These are phyloP conservation scores for Coniochaeta hoffmannii DNA, from an alignment of 2,329 filamentous ascomycete species.

Conservation along the genomic window DNA sequence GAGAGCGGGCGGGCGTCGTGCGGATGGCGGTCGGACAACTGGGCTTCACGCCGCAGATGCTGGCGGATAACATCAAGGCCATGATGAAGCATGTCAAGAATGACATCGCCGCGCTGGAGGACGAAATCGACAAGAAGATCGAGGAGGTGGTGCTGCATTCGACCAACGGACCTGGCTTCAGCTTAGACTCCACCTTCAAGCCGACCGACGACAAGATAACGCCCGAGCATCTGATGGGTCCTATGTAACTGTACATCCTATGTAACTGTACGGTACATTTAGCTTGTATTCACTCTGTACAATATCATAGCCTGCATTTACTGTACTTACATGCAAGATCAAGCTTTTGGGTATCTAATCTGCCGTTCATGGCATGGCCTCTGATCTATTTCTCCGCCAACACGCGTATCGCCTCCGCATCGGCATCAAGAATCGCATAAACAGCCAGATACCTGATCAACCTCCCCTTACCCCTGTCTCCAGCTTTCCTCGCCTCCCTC, in stretches of 20 bases:
- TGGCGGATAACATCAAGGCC: conserved; percentile 75
- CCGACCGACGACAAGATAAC: conserved; percentile 50
- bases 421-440: conserved; percentile 45
- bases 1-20: conserved; percentile 77
- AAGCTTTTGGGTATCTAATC: conserved; percentile 18
- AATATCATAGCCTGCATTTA: conserved; percentile 12
- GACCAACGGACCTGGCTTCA: conserved; percentile 80
- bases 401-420: conserved; percentile 42
- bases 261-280: background rate
- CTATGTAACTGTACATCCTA: conserved; percentile 37
- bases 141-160: conserved; percentile 75
- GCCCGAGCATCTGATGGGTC: conserved; percentile 42
- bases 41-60: conserved; percentile 77
- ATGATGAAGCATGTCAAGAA: conserved; percentile 72
- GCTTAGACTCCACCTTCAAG: conserved; percentile 72
- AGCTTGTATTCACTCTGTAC: conserved; percentile 9
- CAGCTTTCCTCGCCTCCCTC: conserved; percentile 34
- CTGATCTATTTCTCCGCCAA: conserved; percentile 30
- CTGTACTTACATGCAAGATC: conserved; percentile 13
- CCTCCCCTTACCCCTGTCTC: conserved; percentile 32
- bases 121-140: conserved; percentile 63
- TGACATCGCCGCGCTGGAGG: conserved; percentile 60
- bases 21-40: conserved; percentile 88
- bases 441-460: conserved; percentile 45
- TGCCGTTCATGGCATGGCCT: background rate